Evolutionary conservation across 108 stramenopile species (phyloP), one percentile per base, ranked within the genome.

Genomic region (Nannochloropsis salina): DNA sequence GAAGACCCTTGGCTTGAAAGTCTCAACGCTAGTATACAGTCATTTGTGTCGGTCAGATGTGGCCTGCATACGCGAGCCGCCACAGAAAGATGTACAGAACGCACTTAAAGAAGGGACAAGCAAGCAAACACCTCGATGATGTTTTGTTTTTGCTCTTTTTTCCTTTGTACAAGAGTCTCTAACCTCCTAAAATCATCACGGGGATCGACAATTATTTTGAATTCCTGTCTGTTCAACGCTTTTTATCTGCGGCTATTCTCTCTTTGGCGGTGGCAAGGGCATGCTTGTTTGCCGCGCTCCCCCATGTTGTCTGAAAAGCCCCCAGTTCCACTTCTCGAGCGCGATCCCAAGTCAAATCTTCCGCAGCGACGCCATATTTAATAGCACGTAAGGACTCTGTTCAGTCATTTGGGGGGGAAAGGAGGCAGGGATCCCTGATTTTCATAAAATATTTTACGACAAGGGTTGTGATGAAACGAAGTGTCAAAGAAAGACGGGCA

Each of bases 371-470:
- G 61, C 61, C 61, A n/a, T n/a, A 15, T n/a, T 74, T 74, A 2
- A 74, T 74, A n/a, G 61, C 61, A 74, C 61, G 61, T n/a, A 74
- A 74, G n/a, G 61, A 15, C 61, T 74, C 61, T 74, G 61, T 74
- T 4, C 15, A n/a, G 61, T 74, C 2, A 74, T 74, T 74, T 74
- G 61, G 6, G 31, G 31, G 61, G 61, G 8, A 74, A 74, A 74
- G 47, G 61, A n/a, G 61, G 8, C 20, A n/a, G 61, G 6, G 61
- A 74, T 15, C n/a, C 61, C 20, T n/a, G 6, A n/a, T 3, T n/a
- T 74, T n/a, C 61, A 74, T n/a, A 3, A 1, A 2, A 4, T n/a
- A 1, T 74, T 15, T 74, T n/a, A 74, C 4, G 15, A n/a, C 61
- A n/a, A n/a, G n/a, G 61, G 8, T 15, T n/a, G 61, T n/a, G 61